Conservation (phyloP, 2,329 filamentous ascomycete species). For the Pseudogymnoascus sp. region DNA sequence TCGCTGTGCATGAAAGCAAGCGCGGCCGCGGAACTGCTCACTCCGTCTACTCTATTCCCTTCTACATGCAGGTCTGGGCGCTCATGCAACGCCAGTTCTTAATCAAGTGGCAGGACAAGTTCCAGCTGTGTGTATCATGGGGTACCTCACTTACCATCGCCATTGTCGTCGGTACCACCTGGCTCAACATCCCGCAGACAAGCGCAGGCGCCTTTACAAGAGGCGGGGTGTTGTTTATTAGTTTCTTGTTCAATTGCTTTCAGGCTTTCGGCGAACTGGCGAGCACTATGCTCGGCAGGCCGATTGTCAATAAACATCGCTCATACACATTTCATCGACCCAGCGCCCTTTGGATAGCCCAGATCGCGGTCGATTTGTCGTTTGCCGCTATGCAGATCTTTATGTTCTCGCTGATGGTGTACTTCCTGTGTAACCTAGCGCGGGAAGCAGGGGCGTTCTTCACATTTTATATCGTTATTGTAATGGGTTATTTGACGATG, state of each 20-base stretch:
- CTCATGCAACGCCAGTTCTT: conserved; percentile 56
- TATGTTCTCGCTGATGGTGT: conserved; percentile 50
- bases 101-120: conserved; percentile 58
- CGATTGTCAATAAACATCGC: conserved; percentile 53
- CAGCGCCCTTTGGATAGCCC: conserved; percentile 50
- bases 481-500: conserved; percentile 48
- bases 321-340: conserved; percentile 51
- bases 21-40: not conserved
- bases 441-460: conserved; percentile 49
- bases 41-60: conserved; percentile 37
- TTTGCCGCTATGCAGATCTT: conserved; percentile 52
- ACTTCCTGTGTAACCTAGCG: conserved; percentile 57
- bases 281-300: conserved; percentile 52
- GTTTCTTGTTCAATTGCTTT: conserved; percentile 55
- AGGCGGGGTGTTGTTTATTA: conserved; percentile 56
- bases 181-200: conserved; percentile 54
- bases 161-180: conserved; percentile 58
- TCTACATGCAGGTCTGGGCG: conserved; percentile 46
- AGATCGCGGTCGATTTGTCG: conserved; percentile 48
- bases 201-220: conserved; percentile 57
- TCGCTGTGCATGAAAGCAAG: conserved; percentile 21
- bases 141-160: conserved; percentile 50
- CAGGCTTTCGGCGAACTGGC: conserved; percentile 61
- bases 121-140: conserved; percentile 57
- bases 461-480: conserved; percentile 51